Percentiles rank a stretch among this genome's conserved stretches.
phyloP scores from a whole-genome alignment of 2,329 filamentous ascomycete genomes.

The Clonostachys solani region DNA sequence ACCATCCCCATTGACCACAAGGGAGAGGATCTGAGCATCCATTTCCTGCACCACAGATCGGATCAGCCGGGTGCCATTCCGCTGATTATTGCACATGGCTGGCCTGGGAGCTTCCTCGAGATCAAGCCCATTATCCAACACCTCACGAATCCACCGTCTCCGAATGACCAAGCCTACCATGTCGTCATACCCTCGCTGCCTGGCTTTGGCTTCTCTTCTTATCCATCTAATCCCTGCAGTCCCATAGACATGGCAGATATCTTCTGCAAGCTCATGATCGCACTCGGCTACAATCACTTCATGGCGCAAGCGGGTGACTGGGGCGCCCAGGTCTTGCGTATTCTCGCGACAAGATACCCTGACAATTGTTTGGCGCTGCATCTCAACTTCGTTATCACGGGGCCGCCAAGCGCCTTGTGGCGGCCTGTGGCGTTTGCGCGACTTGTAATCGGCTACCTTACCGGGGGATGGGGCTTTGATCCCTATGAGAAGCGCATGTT shows the following conservation, averaged over 20 bases:
- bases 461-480: too few relatives aligned
- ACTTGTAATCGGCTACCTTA: too few relatives aligned
- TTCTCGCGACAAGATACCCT: not conserved
- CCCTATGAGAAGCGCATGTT: not conserved
- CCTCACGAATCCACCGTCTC: slow-evolving; percentile 17
- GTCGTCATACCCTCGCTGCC: slow-evolving; percentile 38
- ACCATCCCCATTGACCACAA: too few relatives aligned
- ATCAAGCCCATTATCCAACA: slow-evolving; percentile 24
- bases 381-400: slow-evolving; percentile 2
- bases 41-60: slow-evolving; percentile 4
- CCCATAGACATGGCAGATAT: slow-evolving; percentile 5
- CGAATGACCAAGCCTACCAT: slow-evolving; percentile 31
- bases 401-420: not conserved
- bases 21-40: not conserved
- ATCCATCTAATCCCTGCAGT: slow-evolving; percentile 5
- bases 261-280: slow-evolving; percentile 8
- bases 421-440: not conserved
- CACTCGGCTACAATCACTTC: slow-evolving; percentile 9
- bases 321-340: not conserved
- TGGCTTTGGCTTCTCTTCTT: slow-evolving; percentile 36
- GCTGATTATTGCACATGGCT: slow-evolving; percentile 34
- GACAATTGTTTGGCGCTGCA: not conserved
- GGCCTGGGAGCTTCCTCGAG: slow-evolving; percentile 36
- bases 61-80: slow-evolving; percentile 22
- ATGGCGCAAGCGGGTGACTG: slow-evolving; percentile 3